Conservation (phyloP, 257 asterid species). For the Oldenlandia corymbosa region DNA sequence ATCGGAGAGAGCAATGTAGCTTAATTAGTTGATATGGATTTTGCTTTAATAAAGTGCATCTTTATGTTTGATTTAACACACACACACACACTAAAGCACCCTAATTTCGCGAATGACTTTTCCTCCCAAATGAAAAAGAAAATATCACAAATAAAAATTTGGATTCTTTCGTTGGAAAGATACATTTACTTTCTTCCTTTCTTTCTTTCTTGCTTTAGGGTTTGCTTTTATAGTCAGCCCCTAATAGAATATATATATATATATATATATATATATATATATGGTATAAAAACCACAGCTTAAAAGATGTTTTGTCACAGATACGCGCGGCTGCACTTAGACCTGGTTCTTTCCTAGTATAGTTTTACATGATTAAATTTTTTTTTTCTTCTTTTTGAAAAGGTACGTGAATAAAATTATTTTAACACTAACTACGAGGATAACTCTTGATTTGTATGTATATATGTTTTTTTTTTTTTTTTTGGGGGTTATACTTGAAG, state of each 20-base stretch:
- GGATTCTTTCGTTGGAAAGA: slow-evolving; percentile 46
- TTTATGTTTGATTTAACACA: slow-evolving; percentile 32
- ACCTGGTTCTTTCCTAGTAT: not conserved
- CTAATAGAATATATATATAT: no score
- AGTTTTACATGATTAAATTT: no score
- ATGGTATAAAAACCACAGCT: slow-evolving; percentile 11
- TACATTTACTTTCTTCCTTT: not conserved
- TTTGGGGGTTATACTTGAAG: no score
- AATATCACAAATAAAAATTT: slow-evolving; percentile 28
- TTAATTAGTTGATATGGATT: slow-evolving; percentile 14
- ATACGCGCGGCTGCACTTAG: slow-evolving; percentile 13
- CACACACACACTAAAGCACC: slow-evolving; percentile 40
- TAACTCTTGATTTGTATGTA: no score
- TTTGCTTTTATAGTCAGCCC: slow-evolving; percentile 19
- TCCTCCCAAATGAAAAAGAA: slow-evolving; percentile 14
- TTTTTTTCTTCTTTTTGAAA: no score
- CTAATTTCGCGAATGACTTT: slow-evolving; percentile 25
- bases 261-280: no score
- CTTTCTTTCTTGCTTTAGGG: slow-evolving; percentile 29
- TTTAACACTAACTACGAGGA: no score
- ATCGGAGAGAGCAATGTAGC: no score
- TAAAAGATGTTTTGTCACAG: slow-evolving; percentile 9
- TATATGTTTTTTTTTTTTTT: no score
- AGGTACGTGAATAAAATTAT: no score
- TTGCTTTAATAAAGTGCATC: slow-evolving; percentile 43